Evolutionary conservation across 2,329 filamentous ascomycete genomes (phyloP).

Genomic region (Hypoxylon sp.): DNA sequence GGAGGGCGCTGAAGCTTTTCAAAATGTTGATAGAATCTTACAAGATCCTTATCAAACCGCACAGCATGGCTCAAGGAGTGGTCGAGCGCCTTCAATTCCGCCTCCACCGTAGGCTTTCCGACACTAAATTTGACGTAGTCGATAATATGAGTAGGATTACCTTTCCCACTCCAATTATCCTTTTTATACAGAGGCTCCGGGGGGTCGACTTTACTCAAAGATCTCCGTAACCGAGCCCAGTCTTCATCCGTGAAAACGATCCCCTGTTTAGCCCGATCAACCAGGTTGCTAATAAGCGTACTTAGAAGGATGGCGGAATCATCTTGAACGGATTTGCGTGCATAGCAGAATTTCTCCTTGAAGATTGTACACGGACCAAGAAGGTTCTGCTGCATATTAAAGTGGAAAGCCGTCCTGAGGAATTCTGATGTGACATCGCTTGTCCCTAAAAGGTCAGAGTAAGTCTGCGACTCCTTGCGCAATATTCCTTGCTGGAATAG

Average conservation of each 20-base stretch:
- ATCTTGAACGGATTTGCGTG: slow-evolving; percentile 62
- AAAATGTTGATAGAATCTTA: slow-evolving; percentile 50
- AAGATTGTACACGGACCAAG: slow-evolving; percentile 74
- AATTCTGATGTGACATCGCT: slow-evolving; percentile 57
- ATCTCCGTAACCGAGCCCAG: slow-evolving; percentile 55
- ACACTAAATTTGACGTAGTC: slow-evolving; percentile 71
- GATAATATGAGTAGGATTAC: slow-evolving; percentile 63
- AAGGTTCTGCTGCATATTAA: slow-evolving; percentile 66
- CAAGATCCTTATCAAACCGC: slow-evolving; percentile 45
- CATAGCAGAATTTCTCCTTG: slow-evolving; percentile 73
- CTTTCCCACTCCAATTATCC: slow-evolving; percentile 46
- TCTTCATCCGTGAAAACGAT: slow-evolving; percentile 59
- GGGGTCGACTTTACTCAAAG: slow-evolving; percentile 49
- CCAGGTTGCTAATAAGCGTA: slow-evolving; percentile 63
- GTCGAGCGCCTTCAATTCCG: slow-evolving; percentile 53
- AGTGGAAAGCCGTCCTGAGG: slow-evolving; percentile 65
- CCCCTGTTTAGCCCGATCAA: slow-evolving; percentile 70
- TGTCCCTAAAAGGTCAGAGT: slow-evolving; percentile 57
- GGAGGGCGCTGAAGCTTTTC: slow-evolving; percentile 48
- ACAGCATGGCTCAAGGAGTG: slow-evolving; percentile 40
- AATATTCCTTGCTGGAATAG: slow-evolving; percentile 63
- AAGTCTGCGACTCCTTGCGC: slow-evolving; percentile 59
- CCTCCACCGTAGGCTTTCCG: slow-evolving; percentile 57
- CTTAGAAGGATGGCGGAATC: slow-evolving; percentile 61
- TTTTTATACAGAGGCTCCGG: slow-evolving; percentile 58